Base-by-base conservation (phyloP, 345 rosid species). In the Bruguiera sexangula region DNA sequence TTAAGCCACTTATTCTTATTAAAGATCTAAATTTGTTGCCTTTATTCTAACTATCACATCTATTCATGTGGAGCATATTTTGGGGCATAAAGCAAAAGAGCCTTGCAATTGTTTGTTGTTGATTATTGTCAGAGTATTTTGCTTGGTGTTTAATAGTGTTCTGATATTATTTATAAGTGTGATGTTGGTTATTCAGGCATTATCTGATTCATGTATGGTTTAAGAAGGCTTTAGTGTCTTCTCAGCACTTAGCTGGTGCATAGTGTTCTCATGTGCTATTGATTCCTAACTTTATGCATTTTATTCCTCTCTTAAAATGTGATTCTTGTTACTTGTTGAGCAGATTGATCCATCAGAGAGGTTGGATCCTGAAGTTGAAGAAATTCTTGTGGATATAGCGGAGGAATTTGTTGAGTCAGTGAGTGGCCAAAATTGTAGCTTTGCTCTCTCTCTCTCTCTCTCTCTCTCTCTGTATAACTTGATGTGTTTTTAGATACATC, bases 371-470 rank as follows among this genome's bases (percentile, higher is more conserved):
- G 97, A 92, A 67, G 97, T 95, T 82, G 97, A 88, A 86, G 93
- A 90, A 73, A 83, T 90, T 78, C 97, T 95, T 80, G 84, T 82
- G 56, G 97, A 95, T 75, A 86, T 92, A 80, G 96, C 97, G 13
- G 99, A 95, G 75, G 99, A 92, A 64, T 92, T 95, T 83, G 88
- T 95, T 31, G 97, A 90, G 52, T 88, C 96, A 51, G 99, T 95
- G 76, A 91, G 97, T 81, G 37, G 72, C 60, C 16, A 56, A 56
- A 24, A 21, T 70, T 54, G 67, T 52, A 69, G 54, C 60, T 77
- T 63, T 54, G 26, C n/a, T 36, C 27, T 69, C 55, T n/a, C 50
- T 61, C 32, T n/a, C 34, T 71, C 66, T 13, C 32, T 30, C 36
- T 19, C 19, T 29, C 10, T 30, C 22, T 18, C 31, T 1, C 3